Percentiles rank a stretch among this genome's conserved stretches.
phyloP scores from a whole-genome alignment of 2,329 filamentous ascomycete species.

The Graphiopsis chlorocephala region DNA sequence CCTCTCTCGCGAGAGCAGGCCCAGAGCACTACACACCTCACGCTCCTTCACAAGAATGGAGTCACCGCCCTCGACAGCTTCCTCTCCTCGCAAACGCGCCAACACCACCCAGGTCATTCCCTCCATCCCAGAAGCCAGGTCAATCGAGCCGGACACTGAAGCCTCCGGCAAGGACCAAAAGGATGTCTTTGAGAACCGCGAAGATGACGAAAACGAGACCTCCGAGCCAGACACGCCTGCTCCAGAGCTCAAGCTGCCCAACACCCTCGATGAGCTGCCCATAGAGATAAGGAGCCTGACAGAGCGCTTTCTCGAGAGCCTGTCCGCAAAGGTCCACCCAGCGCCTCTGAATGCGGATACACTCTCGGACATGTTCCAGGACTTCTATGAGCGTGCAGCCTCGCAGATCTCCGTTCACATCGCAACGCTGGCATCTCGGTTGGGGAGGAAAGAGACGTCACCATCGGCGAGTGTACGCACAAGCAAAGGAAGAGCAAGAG shows the following conservation, averaged over 20 bases:
- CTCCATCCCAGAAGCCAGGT: conserved; percentile 44
- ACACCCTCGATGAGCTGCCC: conserved; percentile 83
- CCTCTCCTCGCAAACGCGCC: conserved; percentile 41
- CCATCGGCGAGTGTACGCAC: neutral
- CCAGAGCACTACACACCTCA: conserved; percentile 41
- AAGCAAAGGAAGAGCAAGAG: conserved; percentile 39
- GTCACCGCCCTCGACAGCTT: conserved; percentile 21
- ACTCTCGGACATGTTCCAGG: conserved; percentile 84
- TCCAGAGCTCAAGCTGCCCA: conserved; percentile 45
- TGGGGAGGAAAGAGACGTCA: conserved; percentile 53
- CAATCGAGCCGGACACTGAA: conserved; percentile 35
- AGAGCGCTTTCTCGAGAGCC: conserved; percentile 87
- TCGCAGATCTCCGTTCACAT: conserved; percentile 85
- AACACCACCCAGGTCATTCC: conserved; percentile 47
- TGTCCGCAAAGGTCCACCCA: conserved; percentile 82
- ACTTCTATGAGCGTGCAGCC: conserved; percentile 82
- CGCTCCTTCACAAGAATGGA: conserved; percentile 50
- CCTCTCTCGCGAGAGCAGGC: conserved; percentile 18
- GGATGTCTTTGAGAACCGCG: conserved; percentile 44
- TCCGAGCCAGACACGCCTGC: conserved; percentile 21
- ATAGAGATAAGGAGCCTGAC: conserved; percentile 89
- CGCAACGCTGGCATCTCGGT: conserved; percentile 69
- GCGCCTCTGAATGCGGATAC: conserved; percentile 79
- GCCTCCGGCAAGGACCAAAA: conserved; percentile 33
- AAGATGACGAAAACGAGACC: conserved; percentile 33